phyloP scores from a whole-genome alignment of 345 rosid genomes.

The Syzygium grande region DNA sequence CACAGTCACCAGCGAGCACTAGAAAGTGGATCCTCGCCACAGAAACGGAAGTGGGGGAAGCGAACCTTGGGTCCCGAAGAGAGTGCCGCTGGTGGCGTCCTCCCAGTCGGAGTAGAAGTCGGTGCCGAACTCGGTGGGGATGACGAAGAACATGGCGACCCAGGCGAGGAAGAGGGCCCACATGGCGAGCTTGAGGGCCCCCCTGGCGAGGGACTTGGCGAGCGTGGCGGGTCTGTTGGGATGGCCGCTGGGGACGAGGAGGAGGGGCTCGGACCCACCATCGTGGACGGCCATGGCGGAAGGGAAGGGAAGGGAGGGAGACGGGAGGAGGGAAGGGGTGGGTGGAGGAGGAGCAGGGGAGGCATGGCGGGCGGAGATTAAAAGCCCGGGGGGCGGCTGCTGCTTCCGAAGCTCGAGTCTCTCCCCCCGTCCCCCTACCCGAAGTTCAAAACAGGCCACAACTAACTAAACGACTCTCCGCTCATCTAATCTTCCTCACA shows the following conservation, averaged over 20 bases:
- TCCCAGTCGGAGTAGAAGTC: background rate
- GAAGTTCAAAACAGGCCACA: background rate
- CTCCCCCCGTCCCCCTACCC: background rate
- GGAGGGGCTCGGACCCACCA: background rate
- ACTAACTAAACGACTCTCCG: background rate
- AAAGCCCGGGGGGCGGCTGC: background rate
- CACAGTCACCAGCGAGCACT: background rate
- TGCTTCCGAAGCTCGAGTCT: background rate
- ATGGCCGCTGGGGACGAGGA: background rate
- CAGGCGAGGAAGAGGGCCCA: constrained; percentile 12
- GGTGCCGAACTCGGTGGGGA: background rate
- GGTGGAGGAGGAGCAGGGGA: background rate
- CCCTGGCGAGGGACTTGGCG: background rate
- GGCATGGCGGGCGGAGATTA: background rate
- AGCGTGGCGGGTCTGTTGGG: background rate
- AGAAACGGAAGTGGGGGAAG: background rate
- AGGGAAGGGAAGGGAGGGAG: background rate
- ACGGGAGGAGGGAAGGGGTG: background rate
- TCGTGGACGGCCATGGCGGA: background rate
- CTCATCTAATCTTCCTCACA: background rate
- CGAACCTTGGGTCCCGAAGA: constrained; percentile 16
- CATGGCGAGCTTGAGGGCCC: constrained; percentile 12
- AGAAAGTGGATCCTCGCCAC: background rate
- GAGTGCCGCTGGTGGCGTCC: background rate
- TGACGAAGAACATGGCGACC: constrained; percentile 11